A percentile compares a stretch with the other conserved stretches of the same genome.
Conservation (phyloP, 805 yeast species). For the Ogataea sp. region DNA sequence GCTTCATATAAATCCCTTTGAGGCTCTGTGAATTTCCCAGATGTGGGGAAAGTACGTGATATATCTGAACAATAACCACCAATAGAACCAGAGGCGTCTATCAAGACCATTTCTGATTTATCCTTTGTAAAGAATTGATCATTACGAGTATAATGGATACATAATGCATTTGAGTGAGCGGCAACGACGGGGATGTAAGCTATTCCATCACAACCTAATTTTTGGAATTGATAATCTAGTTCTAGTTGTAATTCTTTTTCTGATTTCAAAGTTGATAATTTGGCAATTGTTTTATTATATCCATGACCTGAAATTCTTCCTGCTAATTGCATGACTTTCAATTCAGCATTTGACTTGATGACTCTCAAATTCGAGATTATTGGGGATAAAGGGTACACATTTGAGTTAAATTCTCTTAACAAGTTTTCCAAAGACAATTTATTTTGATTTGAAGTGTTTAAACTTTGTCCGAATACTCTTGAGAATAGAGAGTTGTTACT, state of each 20-base stretch:
- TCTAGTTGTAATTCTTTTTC: constrained; percentile 77
- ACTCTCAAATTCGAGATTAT: constrained; percentile 46
- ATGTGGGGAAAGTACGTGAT: constrained; percentile 93
- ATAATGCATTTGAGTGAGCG: constrained; percentile 80
- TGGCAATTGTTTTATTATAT: constrained; percentile 73
- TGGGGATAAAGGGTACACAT: constrained; percentile 34
- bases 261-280: constrained; percentile 46
- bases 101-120: constrained; percentile 73
- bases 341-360: constrained; percentile 69
- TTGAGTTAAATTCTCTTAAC: constrained; percentile 24
- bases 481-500: background rate
- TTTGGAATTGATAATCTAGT: constrained; percentile 72
- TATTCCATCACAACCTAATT: constrained; percentile 82
- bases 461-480: background rate
- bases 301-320: constrained; percentile 78
- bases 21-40: constrained; percentile 62
- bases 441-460: constrained; percentile 6
- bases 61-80: constrained; percentile 97
- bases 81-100: constrained; percentile 89
- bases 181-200: constrained; percentile 98
- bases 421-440: constrained; percentile 14
- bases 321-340: constrained; percentile 73
- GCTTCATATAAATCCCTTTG: constrained; percentile 87
- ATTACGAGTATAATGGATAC: constrained; percentile 90
- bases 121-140: constrained; percentile 71